Conservation (phyloP, 139 green algal genomes). For the Deuterostichococcus epilithicus region DNA sequence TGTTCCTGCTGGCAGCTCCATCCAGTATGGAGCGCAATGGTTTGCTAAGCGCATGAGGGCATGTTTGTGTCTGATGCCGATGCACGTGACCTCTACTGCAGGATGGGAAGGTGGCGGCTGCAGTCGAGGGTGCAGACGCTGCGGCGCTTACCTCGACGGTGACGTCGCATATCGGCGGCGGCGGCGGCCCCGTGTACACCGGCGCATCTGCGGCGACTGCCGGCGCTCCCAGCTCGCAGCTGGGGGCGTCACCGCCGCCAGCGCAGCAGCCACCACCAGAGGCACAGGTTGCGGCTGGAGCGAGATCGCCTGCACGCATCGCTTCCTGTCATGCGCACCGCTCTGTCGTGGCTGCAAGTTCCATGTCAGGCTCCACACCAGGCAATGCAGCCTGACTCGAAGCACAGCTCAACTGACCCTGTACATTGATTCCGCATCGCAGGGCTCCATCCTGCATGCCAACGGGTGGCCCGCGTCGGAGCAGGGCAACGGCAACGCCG, state of each 20-base stretch:
- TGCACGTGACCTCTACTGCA: neutral
- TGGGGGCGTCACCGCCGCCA: neutral
- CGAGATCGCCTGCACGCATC: too few relatives aligned
- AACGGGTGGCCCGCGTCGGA: neutral
- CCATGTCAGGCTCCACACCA: too few relatives aligned
- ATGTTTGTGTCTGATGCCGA: too few relatives aligned
- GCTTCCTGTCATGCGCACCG: too few relatives aligned
- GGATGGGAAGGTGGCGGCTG: conserved; percentile 49
- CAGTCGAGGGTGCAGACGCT: conserved; percentile 75
- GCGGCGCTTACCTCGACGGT: conserved; percentile 52
- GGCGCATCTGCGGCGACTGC: conserved; percentile 10
- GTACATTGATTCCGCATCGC: too few relatives aligned
- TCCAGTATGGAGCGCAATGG: neutral
- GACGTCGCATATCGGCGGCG: conserved; percentile 17
- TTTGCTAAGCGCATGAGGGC: neutral
- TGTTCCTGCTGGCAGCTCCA: neutral
- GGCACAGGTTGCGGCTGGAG: neutral
- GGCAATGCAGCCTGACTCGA: too few relatives aligned
- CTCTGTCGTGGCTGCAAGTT: too few relatives aligned
- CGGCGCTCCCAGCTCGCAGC: conserved; percentile 6
- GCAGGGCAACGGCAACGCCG: conserved; percentile 1
- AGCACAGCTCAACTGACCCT: too few relatives aligned
- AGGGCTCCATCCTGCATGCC: neutral
- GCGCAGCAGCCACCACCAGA: neutral
- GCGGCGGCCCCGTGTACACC: conserved; percentile 1